These are phyloP conservation scores for Phytophthora colocasiae DNA, from an alignment of 352 stramenopile species.

Conservation along the genomic window DNA sequence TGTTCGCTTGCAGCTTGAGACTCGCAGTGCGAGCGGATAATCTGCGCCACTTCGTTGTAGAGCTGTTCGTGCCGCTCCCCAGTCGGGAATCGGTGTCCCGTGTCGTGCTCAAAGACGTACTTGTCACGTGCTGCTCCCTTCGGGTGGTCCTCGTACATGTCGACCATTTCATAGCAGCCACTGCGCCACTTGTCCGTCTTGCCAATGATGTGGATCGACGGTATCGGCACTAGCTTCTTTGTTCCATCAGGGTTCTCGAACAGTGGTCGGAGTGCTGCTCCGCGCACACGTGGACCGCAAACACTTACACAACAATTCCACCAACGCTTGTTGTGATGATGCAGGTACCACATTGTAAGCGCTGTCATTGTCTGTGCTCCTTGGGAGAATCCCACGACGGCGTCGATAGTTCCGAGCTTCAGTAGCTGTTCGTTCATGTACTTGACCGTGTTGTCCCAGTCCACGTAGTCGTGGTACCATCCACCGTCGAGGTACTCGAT, in stretches of 20 bases:
- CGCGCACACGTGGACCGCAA: conserved; percentile 40
- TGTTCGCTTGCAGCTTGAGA: neutral
- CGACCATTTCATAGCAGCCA: conserved; percentile 46
- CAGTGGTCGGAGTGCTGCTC: conserved; percentile 29
- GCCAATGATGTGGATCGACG: conserved; percentile 72
- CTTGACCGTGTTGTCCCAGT: conserved; percentile 50
- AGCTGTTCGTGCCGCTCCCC: conserved; percentile 39
- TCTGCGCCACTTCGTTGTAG: conserved; percentile 39
- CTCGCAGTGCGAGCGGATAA: conserved; percentile 38
- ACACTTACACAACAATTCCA: conserved; percentile 68
- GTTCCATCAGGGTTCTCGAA: conserved; percentile 49
- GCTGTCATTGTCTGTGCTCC: conserved; percentile 56
- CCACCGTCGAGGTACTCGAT: conserved; percentile 37
- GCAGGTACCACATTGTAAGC: conserved; percentile 54
- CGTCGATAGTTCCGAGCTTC: conserved; percentile 59
- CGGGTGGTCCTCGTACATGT: conserved; percentile 46
- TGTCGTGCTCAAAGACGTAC: conserved; percentile 54
- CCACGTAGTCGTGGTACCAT: conserved; percentile 58
- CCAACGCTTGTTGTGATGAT: conserved; percentile 34
- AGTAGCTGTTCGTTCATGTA: conserved; percentile 58
- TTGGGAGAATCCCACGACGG: conserved; percentile 77
- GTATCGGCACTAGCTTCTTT: conserved; percentile 47
- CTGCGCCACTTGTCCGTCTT: conserved; percentile 60
- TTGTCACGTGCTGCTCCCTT: conserved; percentile 28
- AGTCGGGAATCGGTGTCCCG: conserved; percentile 47